Base-by-base conservation (phyloP, 148 eudicot species). In the Chenopodium album region DNA sequence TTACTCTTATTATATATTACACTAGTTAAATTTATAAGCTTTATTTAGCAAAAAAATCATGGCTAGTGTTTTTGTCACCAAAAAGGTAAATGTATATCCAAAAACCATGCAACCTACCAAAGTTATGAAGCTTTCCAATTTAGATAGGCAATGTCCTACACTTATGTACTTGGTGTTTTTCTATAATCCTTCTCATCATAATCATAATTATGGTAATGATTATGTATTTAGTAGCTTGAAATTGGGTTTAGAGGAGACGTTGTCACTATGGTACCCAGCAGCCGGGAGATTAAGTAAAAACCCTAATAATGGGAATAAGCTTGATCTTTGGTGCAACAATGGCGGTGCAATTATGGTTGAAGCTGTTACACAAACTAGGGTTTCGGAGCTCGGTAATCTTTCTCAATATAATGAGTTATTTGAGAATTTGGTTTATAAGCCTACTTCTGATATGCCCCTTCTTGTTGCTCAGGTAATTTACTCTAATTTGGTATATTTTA, bases 131-230 rank as follows among this genome's bases (percentile, higher is more conserved):
- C 83, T 84, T 23, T 76, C 86, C 37, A 84, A 84, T 81, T 77
- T 84, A 22, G 86, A 84, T 84, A 84, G 86, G 81, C 86, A 84
- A 73, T 84, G 86, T 69, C 84, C 86, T 77, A 81, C 86, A 84
- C 78, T 80, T n/a, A 80, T 84, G 83, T 84, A 84, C 84, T 37
- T 84, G 59, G 86, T 84, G 4, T 81, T 84, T 54, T 84, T 84
- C 73, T 84, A 84, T 62, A 71, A 80, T 4, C 86, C 83, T 59
- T 31, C n/a, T 59, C 59, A 70, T 59, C 59, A 70, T 41, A 56
- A 50, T 62, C 34, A 81, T 47, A 60, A 75, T 44, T 4, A 26
- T 22, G 29, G 31, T 34, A 67, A 79, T 59, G 82, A 84, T 69
- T 74, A 6, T 70, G 26, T 60, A 2, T 84, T 84, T 81, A 76